Conservation (phyloP, 2,329 filamentous ascomycete species). For the Cryphonectria parasitica region DNA sequence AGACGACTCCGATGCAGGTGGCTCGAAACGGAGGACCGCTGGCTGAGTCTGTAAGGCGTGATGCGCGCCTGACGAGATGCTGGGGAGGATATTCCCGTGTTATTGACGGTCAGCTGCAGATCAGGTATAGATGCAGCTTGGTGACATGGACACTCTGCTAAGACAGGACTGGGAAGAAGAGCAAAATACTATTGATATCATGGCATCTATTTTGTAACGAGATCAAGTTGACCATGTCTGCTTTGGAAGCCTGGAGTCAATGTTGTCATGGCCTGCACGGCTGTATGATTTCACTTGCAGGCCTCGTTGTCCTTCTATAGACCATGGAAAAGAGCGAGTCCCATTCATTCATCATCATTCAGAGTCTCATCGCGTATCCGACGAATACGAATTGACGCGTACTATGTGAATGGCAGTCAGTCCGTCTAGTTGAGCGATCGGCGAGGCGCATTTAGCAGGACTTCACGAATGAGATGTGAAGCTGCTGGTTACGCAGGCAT, state of each 20-base stretch:
- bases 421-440: not conserved
- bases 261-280: not conserved
- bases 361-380: not conserved
- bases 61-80: not conserved
- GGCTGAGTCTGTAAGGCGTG: not conserved
- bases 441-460: not conserved
- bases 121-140: not conserved
- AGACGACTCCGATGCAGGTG: not conserved
- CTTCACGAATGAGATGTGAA: not conserved
- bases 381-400: not conserved
- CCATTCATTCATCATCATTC: not conserved
- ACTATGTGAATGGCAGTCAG: not conserved
- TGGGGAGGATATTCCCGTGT: not conserved
- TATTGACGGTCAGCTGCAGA: not conserved
- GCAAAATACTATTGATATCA: not conserved
- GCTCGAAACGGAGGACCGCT: not conserved
- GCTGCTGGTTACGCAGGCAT: constrained; percentile 7
- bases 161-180: not conserved
- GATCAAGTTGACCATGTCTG: no score
- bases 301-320: no score
- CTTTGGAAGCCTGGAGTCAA: not conserved
- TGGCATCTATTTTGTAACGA: not conserved
- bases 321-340: not conserved
- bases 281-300: no score
- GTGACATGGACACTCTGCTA: not conserved